phyloP scores from a whole-genome alignment of 768 basidiomycete genomes.

The Amanita phalloides region DNA sequence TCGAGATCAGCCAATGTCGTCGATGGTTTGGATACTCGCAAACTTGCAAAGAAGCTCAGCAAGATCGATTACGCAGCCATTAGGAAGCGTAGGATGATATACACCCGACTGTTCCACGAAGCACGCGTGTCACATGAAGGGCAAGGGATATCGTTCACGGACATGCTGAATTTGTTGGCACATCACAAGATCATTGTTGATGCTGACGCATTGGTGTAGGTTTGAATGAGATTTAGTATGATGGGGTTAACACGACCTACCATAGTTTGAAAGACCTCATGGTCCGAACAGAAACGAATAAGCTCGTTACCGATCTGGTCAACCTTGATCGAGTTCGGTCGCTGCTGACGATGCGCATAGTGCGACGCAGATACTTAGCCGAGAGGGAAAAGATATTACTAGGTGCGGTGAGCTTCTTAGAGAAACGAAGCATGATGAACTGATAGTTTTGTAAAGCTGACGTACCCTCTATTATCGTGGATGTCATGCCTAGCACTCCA shows the following conservation, averaged over 20 bases:
- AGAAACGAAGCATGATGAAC: conserved; percentile 8
- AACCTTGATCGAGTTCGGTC: conserved; percentile 81
- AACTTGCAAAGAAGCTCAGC: conserved; percentile 46
- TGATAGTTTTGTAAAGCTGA: conserved; percentile 22
- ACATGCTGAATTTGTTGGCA: conserved; percentile 78
- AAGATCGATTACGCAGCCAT: conserved; percentile 57
- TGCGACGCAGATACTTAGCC: conserved; percentile 57
- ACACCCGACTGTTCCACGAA: conserved; percentile 78
- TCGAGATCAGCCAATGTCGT: conserved; percentile 24
- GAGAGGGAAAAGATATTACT: conserved; percentile 29
- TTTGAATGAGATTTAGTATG: conserved; percentile 8
- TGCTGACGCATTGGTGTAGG: conserved; percentile 79
- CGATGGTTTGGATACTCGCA: conserved; percentile 50
- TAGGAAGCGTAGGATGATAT: conserved; percentile 56
- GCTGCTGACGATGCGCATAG: conserved; percentile 63
- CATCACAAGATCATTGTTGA: conserved; percentile 92
- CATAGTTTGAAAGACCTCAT: conserved; percentile 75
- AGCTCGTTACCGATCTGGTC: conserved; percentile 73
- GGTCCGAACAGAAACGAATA: conserved; percentile 61
- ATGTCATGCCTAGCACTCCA: conserved; percentile 42
- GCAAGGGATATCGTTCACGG: conserved; percentile 82
- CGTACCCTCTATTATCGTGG: conserved; percentile 66
- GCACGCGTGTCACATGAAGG: conserved; percentile 62
- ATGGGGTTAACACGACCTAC: background rate
- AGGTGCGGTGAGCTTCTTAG: conserved; percentile 22